Base-by-base conservation (phyloP, 2,329 filamentous ascomycete genomes). In the Pochonia chlamydosporia region DNA sequence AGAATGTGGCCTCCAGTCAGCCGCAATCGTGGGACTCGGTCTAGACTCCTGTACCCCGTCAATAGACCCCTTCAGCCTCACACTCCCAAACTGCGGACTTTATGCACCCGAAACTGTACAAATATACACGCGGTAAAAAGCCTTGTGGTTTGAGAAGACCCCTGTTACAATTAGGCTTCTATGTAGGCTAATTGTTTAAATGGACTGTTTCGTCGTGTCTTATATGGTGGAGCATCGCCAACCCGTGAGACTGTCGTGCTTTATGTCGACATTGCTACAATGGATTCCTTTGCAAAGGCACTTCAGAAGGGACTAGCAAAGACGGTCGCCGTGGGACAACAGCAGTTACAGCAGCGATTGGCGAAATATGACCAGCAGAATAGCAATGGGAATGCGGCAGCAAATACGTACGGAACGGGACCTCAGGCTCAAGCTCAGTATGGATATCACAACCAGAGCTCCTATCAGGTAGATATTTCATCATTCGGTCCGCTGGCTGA, bases 231-330 rank as follows among this genome's bases (percentile, higher is more conserved):
- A 42, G 9, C 13, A n/a, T 23, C 33, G 20, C 35, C 31, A 14
- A 37, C 3, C 20, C 43, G 16, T 25, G 20, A n/a, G 5, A 3
- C 20, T 16, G 18, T 5, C 13, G 18, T 11, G 43, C 10, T 21
- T 35, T 8, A 24, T 20, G 20, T 8, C n/a, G 10, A 6, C 18
- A 23, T 25, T 16, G 6, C 13, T 18, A 21, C 9, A 35, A 54
- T 54, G 52, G 52, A 52, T 28, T 33, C 44, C 13, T 48, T 54
- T 11, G 40, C 48, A 3, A 54, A 49, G 20, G 48, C 47, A 11
- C 46, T 51, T 36, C 52, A 54, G 21, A 49, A 21, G 9, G 52
- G 52, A 18, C 46, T 54, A 4, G 48, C 45, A 20, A 54, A 54
- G 24, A 49, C 50, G 2, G 48, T 49, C 21, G 48, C 52, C 5